Percentiles rank a stretch among this genome's conserved stretches.
These are phyloP conservation scores for Ophiocordyceps camponoti-floridani DNA, from an alignment of 2,329 filamentous ascomycete species.

Conservation along the genomic window DNA sequence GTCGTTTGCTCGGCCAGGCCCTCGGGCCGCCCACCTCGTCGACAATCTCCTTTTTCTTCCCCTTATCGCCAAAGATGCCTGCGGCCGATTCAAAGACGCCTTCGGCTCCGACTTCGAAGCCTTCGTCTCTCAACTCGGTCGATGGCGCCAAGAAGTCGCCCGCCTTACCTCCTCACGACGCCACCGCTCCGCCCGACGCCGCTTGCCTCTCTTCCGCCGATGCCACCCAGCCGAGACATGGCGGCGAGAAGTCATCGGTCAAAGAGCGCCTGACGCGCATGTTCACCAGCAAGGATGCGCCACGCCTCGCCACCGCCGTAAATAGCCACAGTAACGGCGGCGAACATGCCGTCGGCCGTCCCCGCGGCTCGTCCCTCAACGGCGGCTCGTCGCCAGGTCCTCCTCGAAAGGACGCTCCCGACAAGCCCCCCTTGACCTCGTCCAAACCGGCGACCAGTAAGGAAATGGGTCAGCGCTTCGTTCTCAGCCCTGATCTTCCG, in stretches of 20 bases:
- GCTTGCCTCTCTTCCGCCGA: slow-evolving; percentile 7
- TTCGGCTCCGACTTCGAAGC: slow-evolving; percentile 27
- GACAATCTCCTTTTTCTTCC: not conserved
- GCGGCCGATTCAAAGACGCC: slow-evolving; percentile 16
- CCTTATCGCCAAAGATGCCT: slow-evolving; percentile 12
- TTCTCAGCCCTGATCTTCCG: slow-evolving; percentile 29
- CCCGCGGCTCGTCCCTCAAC: slow-evolving; percentile 16
- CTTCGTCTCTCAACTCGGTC: slow-evolving; percentile 30
- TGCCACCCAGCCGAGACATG: slow-evolving; percentile 11
- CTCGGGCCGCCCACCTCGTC: not conserved
- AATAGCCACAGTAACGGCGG: slow-evolving; percentile 11
- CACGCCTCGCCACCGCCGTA: slow-evolving; percentile 10
- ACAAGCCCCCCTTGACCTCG: slow-evolving; percentile 10
- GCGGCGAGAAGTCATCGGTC: slow-evolving; percentile 38
- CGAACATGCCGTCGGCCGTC: slow-evolving; percentile 12
- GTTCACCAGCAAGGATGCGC: slow-evolving; percentile 40
- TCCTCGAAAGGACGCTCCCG: slow-evolving; percentile 20
- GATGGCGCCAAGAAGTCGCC: slow-evolving; percentile 22
- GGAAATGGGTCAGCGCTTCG: slow-evolving; percentile 31
- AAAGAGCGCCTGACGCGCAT: slow-evolving; percentile 48
- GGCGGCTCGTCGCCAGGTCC: slow-evolving; percentile 16
- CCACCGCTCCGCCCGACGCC: slow-evolving; percentile 12
- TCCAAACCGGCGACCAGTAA: slow-evolving; percentile 12
- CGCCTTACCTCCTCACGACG: slow-evolving; percentile 20
- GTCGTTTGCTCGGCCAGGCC: not conserved